Evolutionary conservation across 78 protist species (phyloP), one percentile per base, ranked within the genome.

Genomic region (Ministeria vibrans): DNA sequence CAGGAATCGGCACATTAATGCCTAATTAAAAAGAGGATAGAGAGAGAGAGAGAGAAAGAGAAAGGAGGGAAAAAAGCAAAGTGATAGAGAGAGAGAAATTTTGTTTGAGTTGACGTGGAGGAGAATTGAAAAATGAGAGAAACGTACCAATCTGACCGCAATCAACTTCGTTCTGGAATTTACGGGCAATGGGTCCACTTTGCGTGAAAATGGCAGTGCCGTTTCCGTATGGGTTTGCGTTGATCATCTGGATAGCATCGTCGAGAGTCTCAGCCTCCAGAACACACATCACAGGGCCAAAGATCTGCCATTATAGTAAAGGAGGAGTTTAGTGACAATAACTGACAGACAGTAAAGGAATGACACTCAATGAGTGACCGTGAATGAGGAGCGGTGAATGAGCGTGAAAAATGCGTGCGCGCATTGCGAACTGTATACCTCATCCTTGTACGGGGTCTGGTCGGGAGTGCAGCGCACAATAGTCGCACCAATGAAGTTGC

Each of bases 141-240:
- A 15, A 61, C 13, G 68, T 28, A 72, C 78, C 9, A n/a, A 79
- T 90, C 90, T 92, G 95, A 22, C 95, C 95, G 43, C 73, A 90
- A 49, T 94, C 96, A 42, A 92, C 77, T 77, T 93, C 91, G 86
- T 81, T 42, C 85, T 85, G 91, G 93, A 81, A 94, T 83, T 90
- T 88, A 69, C 99, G 79, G 22, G 99, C 97, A 30, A 87, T 86
- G 42, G 97, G 92, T 43, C 99, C 99, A 0, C 83, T 78, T 53
- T 74, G 30, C 3, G 99, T 97, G 91, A 97, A 97, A 83, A 97
- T 86, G 44, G 99, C 97, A 20, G 97, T 92, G 69, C 99, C 99
- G 86, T 97, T 97, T 75, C 99, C 99, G 85, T 93, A 95, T 61
- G 91, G 94, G 90, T 94, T 97, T 64, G 28, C n/a, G 92, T 97